These are phyloP conservation scores for Dactylonectria macrodidyma DNA, from an alignment of 2,329 filamentous ascomycete species.

Conservation along the genomic window DNA sequence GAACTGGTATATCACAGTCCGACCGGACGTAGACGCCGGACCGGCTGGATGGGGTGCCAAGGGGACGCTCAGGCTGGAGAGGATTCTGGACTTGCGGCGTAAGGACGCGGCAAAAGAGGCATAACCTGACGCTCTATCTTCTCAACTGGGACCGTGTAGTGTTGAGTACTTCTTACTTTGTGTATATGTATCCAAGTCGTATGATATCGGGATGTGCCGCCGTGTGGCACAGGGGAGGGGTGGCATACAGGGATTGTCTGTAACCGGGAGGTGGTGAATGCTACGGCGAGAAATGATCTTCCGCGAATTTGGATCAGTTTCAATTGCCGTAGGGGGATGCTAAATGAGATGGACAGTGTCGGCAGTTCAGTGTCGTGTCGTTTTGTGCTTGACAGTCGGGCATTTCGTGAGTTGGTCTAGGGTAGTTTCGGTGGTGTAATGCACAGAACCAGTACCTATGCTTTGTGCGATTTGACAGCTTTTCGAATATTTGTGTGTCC, in stretches of 20 bases:
- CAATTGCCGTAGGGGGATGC: not conserved
- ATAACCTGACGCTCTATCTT: not conserved
- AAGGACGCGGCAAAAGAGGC: conserved; percentile 33
- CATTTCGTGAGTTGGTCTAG: not conserved
- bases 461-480: too few species aligned
- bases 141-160: not conserved
- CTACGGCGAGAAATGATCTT: not conserved
- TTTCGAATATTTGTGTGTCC: too few species aligned
- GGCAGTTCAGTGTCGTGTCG: not conserved
- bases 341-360: too few species aligned
- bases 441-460: not conserved
- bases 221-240: conserved; percentile 19
- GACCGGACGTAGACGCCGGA: conserved; percentile 83
- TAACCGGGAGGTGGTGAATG: conserved; percentile 13
- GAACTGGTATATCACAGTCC: conserved; percentile 84
- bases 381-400: not conserved
- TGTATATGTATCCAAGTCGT: conserved; percentile 16
- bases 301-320: not conserved
- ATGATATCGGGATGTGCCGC: conserved; percentile 30
- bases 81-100: conserved; percentile 73
- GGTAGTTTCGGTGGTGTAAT: not conserved
- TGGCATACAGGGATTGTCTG: conserved; percentile 22
- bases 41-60: conserved; percentile 88
- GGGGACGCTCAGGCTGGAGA: conserved; percentile 75
- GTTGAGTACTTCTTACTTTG: conserved; percentile 2